Base-by-base conservation (phyloP, 106 monocot genomes). In the Allium fistulosum region DNA sequence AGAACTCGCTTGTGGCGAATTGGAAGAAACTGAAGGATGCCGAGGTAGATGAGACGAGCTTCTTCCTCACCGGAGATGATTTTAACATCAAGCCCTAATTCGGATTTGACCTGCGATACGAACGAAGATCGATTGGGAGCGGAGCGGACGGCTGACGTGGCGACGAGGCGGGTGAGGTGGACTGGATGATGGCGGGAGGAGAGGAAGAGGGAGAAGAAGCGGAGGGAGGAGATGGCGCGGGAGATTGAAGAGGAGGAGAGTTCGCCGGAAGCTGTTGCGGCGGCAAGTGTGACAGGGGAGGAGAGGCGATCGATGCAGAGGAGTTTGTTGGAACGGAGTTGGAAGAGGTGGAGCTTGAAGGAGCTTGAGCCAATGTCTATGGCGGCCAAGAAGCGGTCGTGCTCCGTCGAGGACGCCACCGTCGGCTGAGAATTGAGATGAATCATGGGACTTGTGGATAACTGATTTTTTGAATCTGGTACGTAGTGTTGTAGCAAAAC, bases 331-430 rank as follows among this genome's bases (percentile, higher is more conserved):
- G 61, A 15, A 18, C 11, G 67, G 48, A 15, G 12, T 0, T 28
- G 26, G 60, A 53, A 51, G 37, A 75, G 11, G 61, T 61, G 60
- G 68, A 74, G 66, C 67, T 74, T 74, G 67, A 74, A 67, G 66
- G 74, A 74, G 67, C 55, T 74, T 7, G 74, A 67, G 67, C 74
- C 74, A 50, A 74, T 59, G 67, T 74, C 74, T 58, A 74, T 67
- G 15, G 74, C 48, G 10, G 74, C 74, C 13, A 74, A 16, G 58
- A 67, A 59, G 59, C 67, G 67, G 26, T 49, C 67, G 16, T 18
- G 64, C 16, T 53, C 51, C 9, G 72, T 0, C 53, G 37, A 37
- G 51, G 53, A 15, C 6, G 18, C 26, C 11, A 14, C 52, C 52
- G 15, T 10, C 17, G 52, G 51, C 17, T 56, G 46, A 45, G 69